Base-by-base conservation (phyloP, 495 filamentous ascomycete species). In the Neurospora sp. region DNA sequence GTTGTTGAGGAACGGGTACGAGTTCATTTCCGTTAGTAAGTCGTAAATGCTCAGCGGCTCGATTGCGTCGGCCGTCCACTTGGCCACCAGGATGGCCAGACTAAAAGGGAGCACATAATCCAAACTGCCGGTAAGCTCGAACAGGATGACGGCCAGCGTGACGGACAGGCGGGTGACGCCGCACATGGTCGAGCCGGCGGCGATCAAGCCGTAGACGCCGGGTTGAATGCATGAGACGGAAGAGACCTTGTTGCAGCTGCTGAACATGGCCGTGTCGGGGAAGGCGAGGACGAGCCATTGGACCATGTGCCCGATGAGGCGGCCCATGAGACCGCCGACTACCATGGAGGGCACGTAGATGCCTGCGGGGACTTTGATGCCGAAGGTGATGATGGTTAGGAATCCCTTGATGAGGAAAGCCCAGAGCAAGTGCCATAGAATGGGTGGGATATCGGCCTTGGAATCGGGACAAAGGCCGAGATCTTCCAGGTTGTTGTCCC, bases 281-380 rank as follows among this genome's bases (percentile, higher is more conserved):
- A 92, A 92, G 66, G 88, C 87, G 70, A 93, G 84, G 14, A 92
- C 92, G 62, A 92, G 80, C 82, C 93, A 96, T 79, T 99, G 96
- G 0, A 97, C 91, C 11, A 89, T 76, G 78, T 98, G 94, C 1
- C 96, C 96, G 70, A 97, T 89, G 18, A 94, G 89, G 4, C 96
- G 92, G 40, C 96, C 96, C 85, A 97, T 90, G 48, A 99, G 84
- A 79, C 96, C 96, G 73, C 96, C 96, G 69, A 97, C 93, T 40
- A 99, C 96, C 96, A 99, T 99, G 76, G 93, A 96, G 5, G 96
- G 96, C 0, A 99, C 94, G 76, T 98, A 99, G 74, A 99, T 98
- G 40, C 96, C 96, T 3, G 94, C 93, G 11, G 96, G 96, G 3
- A 98, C 91, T 82, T 99, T 99, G 78, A 97, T 93, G 2, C 94